Evolutionary conservation across 305 asterid species (phyloP), one percentile per base, ranked within the genome.

Genomic region (Galium porrigens): DNA sequence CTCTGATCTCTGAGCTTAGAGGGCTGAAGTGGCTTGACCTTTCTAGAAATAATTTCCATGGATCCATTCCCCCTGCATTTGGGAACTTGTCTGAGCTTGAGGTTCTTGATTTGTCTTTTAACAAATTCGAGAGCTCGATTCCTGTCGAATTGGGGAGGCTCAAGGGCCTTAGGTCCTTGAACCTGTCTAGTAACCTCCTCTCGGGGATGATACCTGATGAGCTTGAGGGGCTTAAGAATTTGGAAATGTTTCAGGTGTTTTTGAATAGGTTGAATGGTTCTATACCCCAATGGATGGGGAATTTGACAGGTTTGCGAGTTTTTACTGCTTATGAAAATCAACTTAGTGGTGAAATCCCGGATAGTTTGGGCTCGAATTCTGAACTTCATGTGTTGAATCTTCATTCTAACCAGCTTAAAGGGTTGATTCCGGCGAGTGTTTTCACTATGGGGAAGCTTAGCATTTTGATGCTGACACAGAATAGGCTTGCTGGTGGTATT

Each of bases 311-410:
- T 59, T 73, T 92, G 67, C 78, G 82, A 67, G 77, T 79, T 41
- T 84, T 92, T 69, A 73, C 99, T 52, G 95, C 97, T 8, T 92
- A 92, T 74, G 99, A 92, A 54, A 92, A 92, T 77, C 86, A 83
- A n/a, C 76, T 92, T 14, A 81, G 66, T 71, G 99, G 99, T 36
- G 64, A 57, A 30, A 85, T 92, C 27, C 99, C 97, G 1, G 78
- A 81, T 71, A 76, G 65, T 68, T 78, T 92, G 54, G 99, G 99
- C 15, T 78, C 80, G 1, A 32, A 69, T 54, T 79, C 90, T 8
- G 84, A 78, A 52, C 90, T 92, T 59, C 67, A 64, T 73, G 69
- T 79, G 77, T 73, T 92, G 87, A 92, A 92, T 75, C 88, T 92
- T 69, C 99, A 92, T 67, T 84, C 99, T 9, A 92, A 92, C 65